These are phyloP conservation scores for Lactarius tabidus DNA, from an alignment of 768 basidiomycete species.

Conservation along the genomic window DNA sequence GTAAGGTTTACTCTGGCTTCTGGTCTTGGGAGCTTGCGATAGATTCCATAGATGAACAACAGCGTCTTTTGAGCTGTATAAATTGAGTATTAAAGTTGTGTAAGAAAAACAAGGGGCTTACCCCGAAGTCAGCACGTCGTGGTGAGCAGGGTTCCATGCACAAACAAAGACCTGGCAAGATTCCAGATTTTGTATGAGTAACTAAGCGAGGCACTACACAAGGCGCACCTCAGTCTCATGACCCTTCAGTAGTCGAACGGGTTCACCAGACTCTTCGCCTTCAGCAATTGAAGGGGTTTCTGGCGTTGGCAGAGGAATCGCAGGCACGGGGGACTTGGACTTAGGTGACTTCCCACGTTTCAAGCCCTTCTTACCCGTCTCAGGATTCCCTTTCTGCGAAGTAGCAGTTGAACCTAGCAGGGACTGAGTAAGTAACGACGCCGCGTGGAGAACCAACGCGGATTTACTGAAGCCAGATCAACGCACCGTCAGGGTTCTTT, in stretches of 20 bases:
- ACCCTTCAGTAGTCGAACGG: constrained; percentile 32
- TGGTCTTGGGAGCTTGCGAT: constrained; percentile 36
- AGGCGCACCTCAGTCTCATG: constrained; percentile 41
- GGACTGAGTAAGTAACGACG: neutral
- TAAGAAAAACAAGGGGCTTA: constrained; percentile 33
- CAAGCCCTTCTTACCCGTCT: constrained; percentile 8
- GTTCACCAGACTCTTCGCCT: constrained; percentile 5
- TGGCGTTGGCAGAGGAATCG: neutral
- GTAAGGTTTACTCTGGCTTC: constrained; percentile 33
- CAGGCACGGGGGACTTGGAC: constrained; percentile 14
- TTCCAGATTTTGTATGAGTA: constrained; percentile 1
- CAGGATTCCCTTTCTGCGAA: constrained; percentile 2
- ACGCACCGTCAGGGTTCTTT: constrained; percentile 35
- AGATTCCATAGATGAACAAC: constrained; percentile 71
- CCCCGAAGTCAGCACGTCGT: constrained; percentile 69
- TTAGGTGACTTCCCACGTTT: constrained; percentile 21
- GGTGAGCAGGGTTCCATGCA: constrained; percentile 66
- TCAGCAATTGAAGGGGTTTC: neutral
- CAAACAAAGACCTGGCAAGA: constrained; percentile 67
- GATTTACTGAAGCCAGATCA: constrained; percentile 14
- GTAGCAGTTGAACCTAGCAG: neutral
- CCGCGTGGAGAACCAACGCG: constrained; percentile 32
- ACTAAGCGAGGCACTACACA: neutral
- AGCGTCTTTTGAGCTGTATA: constrained; percentile 67
- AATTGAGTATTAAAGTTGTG: neutral